Conservation (phyloP, 768 basidiomycete species). For the Lactarius sp. region DNA sequence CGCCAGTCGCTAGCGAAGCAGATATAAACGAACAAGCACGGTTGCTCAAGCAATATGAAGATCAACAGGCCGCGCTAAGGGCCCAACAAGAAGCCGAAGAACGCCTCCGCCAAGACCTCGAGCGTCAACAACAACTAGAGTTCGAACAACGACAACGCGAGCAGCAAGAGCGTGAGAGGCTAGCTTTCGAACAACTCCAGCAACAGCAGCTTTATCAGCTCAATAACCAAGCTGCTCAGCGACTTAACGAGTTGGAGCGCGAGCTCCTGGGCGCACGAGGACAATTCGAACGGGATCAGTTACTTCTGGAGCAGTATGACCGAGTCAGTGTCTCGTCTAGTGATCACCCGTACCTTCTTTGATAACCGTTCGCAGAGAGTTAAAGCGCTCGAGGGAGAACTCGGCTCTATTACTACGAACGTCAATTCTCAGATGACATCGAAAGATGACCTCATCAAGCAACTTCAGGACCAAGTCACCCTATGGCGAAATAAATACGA, state of each 20-base stretch:
- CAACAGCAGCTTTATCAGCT: slow-evolving; percentile 79
- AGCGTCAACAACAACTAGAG: slow-evolving; percentile 76
- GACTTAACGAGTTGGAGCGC: slow-evolving; percentile 78
- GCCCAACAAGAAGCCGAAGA: slow-evolving; percentile 81
- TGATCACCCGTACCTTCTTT: not conserved
- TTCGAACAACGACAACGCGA: slow-evolving; percentile 85
- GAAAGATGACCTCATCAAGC: slow-evolving; percentile 93
- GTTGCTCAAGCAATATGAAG: slow-evolving; percentile 94
- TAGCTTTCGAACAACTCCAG: slow-evolving; percentile 85
- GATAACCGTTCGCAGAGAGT: slow-evolving; percentile 58
- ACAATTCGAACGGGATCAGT: slow-evolving; percentile 96
- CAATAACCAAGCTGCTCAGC: slow-evolving; percentile 70
- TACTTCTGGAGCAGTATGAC: slow-evolving; percentile 97
- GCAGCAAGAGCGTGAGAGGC: slow-evolving; percentile 83
- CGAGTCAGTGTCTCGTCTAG: slow-evolving; percentile 50
- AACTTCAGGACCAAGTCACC: slow-evolving; percentile 93
- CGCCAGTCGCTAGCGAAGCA: slow-evolving; percentile 63
- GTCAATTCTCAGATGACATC: slow-evolving; percentile 80
- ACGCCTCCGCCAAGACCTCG: slow-evolving; percentile 66
- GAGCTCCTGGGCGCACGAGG: slow-evolving; percentile 91
- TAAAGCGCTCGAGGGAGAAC: slow-evolving; percentile 90
- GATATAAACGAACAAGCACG: slow-evolving; percentile 87
- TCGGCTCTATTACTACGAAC: slow-evolving; percentile 67
- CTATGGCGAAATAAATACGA: slow-evolving; percentile 99
- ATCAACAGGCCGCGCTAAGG: slow-evolving; percentile 85